Evolutionary conservation across 768 basidiomycete genomes (phyloP).

Genomic region (Pisolithus albus): DNA sequence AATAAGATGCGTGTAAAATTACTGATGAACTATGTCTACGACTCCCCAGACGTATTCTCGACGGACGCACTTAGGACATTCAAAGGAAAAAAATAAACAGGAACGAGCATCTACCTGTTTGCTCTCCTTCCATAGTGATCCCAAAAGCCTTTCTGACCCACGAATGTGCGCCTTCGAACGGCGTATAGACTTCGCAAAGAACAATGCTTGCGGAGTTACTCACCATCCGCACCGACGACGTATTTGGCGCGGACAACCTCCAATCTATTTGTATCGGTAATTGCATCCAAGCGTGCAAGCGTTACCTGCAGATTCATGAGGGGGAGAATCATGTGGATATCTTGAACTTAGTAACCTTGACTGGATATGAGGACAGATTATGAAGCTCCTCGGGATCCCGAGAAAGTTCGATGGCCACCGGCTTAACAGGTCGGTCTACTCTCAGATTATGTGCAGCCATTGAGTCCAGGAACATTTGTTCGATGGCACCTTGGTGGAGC

Average conservation of each 20-base stretch:
- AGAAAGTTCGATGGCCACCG: slow-evolving; percentile 25
- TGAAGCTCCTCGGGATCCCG: slow-evolving; percentile 35
- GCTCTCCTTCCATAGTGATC: slow-evolving; percentile 42
- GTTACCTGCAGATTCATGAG: slow-evolving; percentile 12
- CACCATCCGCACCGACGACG: slow-evolving; percentile 32
- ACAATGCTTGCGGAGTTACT: background rate
- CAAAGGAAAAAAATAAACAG: background rate
- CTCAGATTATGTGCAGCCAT: slow-evolving; percentile 24
- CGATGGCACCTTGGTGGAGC: slow-evolving; percentile 38
- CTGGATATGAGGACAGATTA: slow-evolving; percentile 22
- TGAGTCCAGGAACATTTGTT: slow-evolving; percentile 36
- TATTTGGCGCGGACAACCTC: slow-evolving; percentile 30
- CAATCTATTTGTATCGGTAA: slow-evolving; percentile 24
- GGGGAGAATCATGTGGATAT: background rate
- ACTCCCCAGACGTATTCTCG: slow-evolving; percentile 78
- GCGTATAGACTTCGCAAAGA: background rate
- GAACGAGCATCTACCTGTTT: slow-evolving; percentile 29
- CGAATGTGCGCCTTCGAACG: slow-evolving; percentile 35
- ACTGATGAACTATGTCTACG: slow-evolving; percentile 59
- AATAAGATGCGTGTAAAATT: too few relatives aligned
- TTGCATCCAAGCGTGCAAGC: slow-evolving; percentile 17
- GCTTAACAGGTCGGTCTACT: slow-evolving; percentile 32
- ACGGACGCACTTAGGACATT: background rate
- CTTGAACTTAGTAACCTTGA: slow-evolving; percentile 18
- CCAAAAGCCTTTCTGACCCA: slow-evolving; percentile 41